Evolutionary conservation across 2,329 filamentous ascomycete species (phyloP).

Genomic region (Westerdykella ornata): DNA sequence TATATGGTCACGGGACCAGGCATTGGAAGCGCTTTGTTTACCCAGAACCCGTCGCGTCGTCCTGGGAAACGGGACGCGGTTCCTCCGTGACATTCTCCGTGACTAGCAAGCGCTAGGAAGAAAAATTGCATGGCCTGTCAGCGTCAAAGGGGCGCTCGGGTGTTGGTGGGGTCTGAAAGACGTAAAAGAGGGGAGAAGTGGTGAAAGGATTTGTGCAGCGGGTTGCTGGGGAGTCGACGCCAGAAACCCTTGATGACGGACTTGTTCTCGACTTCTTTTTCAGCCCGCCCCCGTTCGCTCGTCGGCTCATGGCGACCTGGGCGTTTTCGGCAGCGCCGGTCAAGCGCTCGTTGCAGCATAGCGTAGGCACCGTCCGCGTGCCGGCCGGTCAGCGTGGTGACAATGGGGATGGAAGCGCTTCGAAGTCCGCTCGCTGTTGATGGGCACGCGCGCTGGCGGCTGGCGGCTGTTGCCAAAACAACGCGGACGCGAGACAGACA

Average conservation of each 20-base stretch:
- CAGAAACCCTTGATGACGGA: slow-evolving; percentile 2
- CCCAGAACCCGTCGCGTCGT: slow-evolving; percentile 24
- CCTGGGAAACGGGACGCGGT: slow-evolving; percentile 26
- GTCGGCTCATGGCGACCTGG: slow-evolving; percentile 13
- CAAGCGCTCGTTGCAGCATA: slow-evolving; percentile 10
- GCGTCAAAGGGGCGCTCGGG: slow-evolving; percentile 23
- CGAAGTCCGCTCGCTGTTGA: too few species aligned
- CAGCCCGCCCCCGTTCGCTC: slow-evolving; percentile 19
- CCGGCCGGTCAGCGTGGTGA: slow-evolving; percentile 2
- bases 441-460: not conserved
- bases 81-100: slow-evolving; percentile 6
- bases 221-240: slow-evolving; percentile 6
- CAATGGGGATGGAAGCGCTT: slow-evolving; percentile 1
- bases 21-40: slow-evolving; percentile 29
- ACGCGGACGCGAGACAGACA: not conserved
- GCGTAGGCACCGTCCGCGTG: too few species aligned
- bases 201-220: slow-evolving; percentile 34
- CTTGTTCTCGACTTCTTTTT: slow-evolving; percentile 29
- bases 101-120: slow-evolving; percentile 25
- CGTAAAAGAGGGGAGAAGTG: slow-evolving; percentile 6
- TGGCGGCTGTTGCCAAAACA: slow-evolving; percentile 1
- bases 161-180: slow-evolving; percentile 30
- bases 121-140: slow-evolving; percentile 16
- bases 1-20: slow-evolving; percentile 31
- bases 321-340: slow-evolving; percentile 16